A percentile compares a stretch with the other conserved stretches of the same genome.
These are phyloP conservation scores for Pythium folliculosum DNA, from an alignment of 352 stramenopile genomes.

Conservation along the genomic window DNA sequence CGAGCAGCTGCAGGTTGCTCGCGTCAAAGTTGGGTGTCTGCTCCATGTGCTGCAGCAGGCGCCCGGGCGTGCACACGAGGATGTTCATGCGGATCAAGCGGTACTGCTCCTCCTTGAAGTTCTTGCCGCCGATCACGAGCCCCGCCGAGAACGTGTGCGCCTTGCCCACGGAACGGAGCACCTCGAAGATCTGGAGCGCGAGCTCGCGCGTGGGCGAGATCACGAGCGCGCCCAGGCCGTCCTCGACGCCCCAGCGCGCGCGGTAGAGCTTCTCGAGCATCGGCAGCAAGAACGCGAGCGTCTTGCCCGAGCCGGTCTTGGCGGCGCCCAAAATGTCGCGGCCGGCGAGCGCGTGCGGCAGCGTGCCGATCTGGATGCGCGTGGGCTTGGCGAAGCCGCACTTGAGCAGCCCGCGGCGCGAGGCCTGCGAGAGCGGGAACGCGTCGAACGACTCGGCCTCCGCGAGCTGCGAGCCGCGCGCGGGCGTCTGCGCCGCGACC, in stretches of 20 bases:
- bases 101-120: constrained; percentile 93
- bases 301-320: constrained; percentile 95
- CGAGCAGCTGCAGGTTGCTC: constrained; percentile 93
- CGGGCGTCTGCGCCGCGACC: constrained; percentile 73
- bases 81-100: constrained; percentile 96
- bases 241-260: constrained; percentile 83
- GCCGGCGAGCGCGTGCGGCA: constrained; percentile 87
- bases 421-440: constrained; percentile 84
- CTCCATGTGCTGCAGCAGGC: constrained; percentile 98
- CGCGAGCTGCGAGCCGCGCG: constrained; percentile 75
- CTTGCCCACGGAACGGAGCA: constrained; percentile 95
- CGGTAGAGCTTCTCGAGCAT: constrained; percentile 91
- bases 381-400: constrained; percentile 88
- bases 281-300: constrained; percentile 90
- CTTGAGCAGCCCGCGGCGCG: constrained; percentile 62
- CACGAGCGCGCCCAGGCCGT: constrained; percentile 96
- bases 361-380: constrained; percentile 86
- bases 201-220: constrained; percentile 98
- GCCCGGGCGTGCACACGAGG: constrained; percentile 96
- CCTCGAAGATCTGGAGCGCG: constrained; percentile 99
- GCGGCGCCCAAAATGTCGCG: constrained; percentile 92
- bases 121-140: constrained; percentile 97
- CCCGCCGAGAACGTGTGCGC: constrained; percentile 96
- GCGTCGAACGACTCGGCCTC: constrained; percentile 80
- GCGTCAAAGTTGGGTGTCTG: constrained; percentile 97